A percentile compares a stretch with the other conserved stretches of the same genome.
phyloP scores from a whole-genome alignment of 2,329 filamentous ascomycete species.

The Laburnicola sp. region DNA sequence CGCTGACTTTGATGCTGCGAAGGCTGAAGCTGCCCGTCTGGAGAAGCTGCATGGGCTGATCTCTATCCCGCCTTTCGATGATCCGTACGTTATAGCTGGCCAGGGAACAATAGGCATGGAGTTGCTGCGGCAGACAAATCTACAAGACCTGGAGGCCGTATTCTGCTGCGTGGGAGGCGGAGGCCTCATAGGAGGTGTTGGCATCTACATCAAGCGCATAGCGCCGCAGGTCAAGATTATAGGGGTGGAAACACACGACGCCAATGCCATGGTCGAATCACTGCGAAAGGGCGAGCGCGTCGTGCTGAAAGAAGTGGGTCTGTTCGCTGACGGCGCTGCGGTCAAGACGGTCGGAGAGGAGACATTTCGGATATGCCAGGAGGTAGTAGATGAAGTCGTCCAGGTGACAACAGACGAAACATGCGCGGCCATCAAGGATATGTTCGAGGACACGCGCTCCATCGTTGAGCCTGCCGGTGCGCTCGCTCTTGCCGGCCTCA shows the following conservation, averaged over 20 bases:
- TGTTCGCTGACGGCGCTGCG: slow-evolving; percentile 94
- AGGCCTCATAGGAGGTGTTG: slow-evolving; percentile 89
- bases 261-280: slow-evolving; percentile 93
- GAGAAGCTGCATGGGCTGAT: slow-evolving; percentile 83
- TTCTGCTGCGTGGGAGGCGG: slow-evolving; percentile 97
- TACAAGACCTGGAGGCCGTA: slow-evolving; percentile 87
- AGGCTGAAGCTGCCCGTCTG: slow-evolving; percentile 82
- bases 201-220: slow-evolving; percentile 94
- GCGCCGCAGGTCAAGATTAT: slow-evolving; percentile 97
- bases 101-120: slow-evolving; percentile 98
- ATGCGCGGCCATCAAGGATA: slow-evolving; percentile 97
- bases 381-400: slow-evolving; percentile 91
- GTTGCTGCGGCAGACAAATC: slow-evolving; percentile 85
- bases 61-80: slow-evolving; percentile 96
- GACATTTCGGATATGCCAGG: slow-evolving; percentile 85
- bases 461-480: slow-evolving; percentile 95
- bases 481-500: slow-evolving; percentile 86
- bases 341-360: slow-evolving; percentile 95
- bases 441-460: slow-evolving; percentile 94
- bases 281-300: slow-evolving; percentile 75
- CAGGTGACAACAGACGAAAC: slow-evolving; percentile 95
- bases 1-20: slow-evolving; percentile 89
- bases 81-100: slow-evolving; percentile 96
- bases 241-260: slow-evolving; percentile 91
- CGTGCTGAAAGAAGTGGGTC: slow-evolving; percentile 80